Evolutionary conservation across 1,284 basidiomycete genomes (phyloP), one percentile per base, ranked within the genome.

Genomic region (Pseudozyma hubeiensis): DNA sequence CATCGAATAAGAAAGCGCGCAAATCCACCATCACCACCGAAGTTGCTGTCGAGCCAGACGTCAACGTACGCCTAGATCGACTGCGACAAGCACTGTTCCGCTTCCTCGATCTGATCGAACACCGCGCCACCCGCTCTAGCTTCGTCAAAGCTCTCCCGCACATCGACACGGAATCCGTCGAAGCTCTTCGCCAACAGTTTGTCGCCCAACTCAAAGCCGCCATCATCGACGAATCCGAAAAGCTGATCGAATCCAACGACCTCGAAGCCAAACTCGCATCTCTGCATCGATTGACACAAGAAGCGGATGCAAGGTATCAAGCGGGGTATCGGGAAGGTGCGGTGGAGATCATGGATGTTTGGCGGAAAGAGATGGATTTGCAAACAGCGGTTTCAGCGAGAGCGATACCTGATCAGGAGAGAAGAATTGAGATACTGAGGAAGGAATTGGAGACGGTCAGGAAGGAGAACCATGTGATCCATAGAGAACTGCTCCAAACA

Each of bases 71-170:
- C 6, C 54, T 81, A n/a, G 67, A 74, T 14, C 74, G 77, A 9
- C 72, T 81, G 29, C 66, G 77, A 7, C 62, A 66, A 45, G 77
- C 79, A 9, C 72, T 81, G 10, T 66, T 57, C 39, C 75, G 75
- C 31, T 81, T 81, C 59, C 58, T 81, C 19, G 72, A 75, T 24
- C 60, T 81, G 7, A 77, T 81, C 40, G 77, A 79, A 30, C 58
- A 77, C 33, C 72, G 73, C n/a, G 79, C 77, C 0, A 73, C 69
- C 46, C 45, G 65, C 6, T 61, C 59, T 16, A 71, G 66, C 50
- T 70, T 81, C 39, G 62, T 58, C 45, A 71, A 71, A 30, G 63
- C 75, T 0, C 64, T 81, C 10, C 79, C 79, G 24, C 50, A 58
- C 24, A 55, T 79, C 19, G 75, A 76, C 48, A 44, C 37, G 9